phyloP scores from a whole-genome alignment of 164 flowering plant species.

The Sedum album region DNA sequence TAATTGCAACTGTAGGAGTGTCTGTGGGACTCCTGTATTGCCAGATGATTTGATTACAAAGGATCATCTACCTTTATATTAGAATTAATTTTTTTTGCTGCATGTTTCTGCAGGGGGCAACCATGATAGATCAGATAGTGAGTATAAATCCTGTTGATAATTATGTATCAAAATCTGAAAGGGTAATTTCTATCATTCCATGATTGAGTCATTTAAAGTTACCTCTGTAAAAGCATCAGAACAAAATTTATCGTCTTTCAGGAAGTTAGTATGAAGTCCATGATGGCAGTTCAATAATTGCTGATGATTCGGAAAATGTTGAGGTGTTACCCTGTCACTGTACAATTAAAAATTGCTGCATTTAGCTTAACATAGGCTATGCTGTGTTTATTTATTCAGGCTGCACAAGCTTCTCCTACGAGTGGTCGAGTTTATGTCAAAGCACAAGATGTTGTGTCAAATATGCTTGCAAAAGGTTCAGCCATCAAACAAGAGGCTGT shows the following conservation, averaged over 20 bases:
- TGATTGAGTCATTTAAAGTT: no score
- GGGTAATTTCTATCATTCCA: no score
- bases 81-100: neutral
- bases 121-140: no score
- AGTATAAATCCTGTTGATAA: no score
- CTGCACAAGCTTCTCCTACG: no score
- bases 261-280: constrained; percentile 40
- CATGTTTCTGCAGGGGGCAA: constrained; percentile 74
- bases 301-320: constrained; percentile 23
- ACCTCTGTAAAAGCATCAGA: no score
- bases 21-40: neutral
- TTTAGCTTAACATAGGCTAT: neutral
- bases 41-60: neutral
- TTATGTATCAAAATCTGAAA: no score
- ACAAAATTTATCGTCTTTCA: no score
- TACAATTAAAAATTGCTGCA: neutral
- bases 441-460: no score
- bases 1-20: neutral
- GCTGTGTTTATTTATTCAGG: neutral
- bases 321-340: constrained; percentile 65
- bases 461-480: no score
- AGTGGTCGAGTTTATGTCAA: no score
- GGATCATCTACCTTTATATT: neutral
- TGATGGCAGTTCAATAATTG: constrained; percentile 21
- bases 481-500: no score